Conservation (phyloP, 768 basidiomycete species). For the Phallus indusiatus region DNA sequence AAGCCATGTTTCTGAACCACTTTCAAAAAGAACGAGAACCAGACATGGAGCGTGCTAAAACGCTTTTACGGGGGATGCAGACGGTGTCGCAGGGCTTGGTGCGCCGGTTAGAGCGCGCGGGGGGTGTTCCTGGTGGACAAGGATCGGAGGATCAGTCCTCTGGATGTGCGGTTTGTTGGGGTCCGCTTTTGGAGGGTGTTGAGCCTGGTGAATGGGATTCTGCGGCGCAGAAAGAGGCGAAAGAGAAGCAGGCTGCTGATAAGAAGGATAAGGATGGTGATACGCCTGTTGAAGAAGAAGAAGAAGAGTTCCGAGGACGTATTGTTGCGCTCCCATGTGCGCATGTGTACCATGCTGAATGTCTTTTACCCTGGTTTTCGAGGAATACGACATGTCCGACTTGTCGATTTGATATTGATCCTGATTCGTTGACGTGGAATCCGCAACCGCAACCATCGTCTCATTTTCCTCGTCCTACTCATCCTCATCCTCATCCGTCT, state of each 20-base stretch:
- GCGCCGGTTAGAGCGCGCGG: constrained; percentile 46
- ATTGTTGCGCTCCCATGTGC: constrained; percentile 68
- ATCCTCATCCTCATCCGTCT: constrained; percentile 8
- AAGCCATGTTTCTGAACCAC: constrained; percentile 18
- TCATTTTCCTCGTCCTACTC: too few relatives aligned
- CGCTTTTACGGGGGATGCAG: constrained; percentile 53
- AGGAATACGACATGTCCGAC: constrained; percentile 78
- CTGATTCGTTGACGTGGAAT: constrained; percentile 55
- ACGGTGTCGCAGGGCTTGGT: constrained; percentile 59
- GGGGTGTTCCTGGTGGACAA: constrained; percentile 29
- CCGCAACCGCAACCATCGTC: too few relatives aligned
- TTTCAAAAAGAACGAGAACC: constrained; percentile 33
- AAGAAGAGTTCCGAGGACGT: constrained; percentile 5
- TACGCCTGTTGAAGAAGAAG: neutral
- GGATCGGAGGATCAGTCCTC: constrained; percentile 25
- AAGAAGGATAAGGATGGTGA: neutral
- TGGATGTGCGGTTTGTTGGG: constrained; percentile 71
- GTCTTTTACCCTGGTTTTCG: constrained; percentile 77
- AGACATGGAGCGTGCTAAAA: constrained; percentile 58
- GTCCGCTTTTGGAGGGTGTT: constrained; percentile 39
- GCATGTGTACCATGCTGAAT: constrained; percentile 72
- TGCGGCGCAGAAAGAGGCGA: constrained; percentile 29
- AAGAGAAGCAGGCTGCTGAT: constrained; percentile 14
- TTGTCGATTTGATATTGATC: constrained; percentile 77
- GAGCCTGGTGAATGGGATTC: constrained; percentile 9